These are phyloP conservation scores for Cercospora beticola DNA, from an alignment of 2,329 filamentous ascomycete species.

Conservation along the genomic window DNA sequence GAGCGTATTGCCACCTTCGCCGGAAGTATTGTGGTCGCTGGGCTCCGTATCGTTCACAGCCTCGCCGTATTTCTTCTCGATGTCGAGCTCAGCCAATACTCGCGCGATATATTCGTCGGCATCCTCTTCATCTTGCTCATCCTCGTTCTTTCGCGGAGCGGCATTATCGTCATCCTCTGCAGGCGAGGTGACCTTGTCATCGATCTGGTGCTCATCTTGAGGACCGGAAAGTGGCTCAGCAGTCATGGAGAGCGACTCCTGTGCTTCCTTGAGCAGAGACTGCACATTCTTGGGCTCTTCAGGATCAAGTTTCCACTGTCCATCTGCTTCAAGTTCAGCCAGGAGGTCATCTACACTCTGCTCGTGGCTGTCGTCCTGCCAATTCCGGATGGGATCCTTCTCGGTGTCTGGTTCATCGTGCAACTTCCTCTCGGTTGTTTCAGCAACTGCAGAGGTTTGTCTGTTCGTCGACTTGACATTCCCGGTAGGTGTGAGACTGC, in stretches of 20 bases:
- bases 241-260: conserved; percentile 39
- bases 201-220: background rate
- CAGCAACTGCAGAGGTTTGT: background rate
- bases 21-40: background rate
- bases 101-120: conserved; percentile 49
- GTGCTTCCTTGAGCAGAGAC: conserved; percentile 44
- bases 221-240: background rate
- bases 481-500: background rate
- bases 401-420: conserved; percentile 28
- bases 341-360: conserved; percentile 50
- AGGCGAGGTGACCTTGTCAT: background rate
- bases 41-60: conserved; percentile 12
- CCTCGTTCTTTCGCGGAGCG: conserved; percentile 25
- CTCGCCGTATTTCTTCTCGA: conserved; percentile 43
- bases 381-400: conserved; percentile 30
- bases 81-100: conserved; percentile 48
- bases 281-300: conserved; percentile 45
- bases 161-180: conserved; percentile 3
- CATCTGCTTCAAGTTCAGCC: conserved; percentile 42
- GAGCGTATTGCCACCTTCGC: conserved; percentile 4
- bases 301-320: conserved; percentile 42
- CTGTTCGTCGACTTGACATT: background rate
- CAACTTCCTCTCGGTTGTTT: conserved; percentile 1
- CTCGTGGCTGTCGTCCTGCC: conserved; percentile 45
- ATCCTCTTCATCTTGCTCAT: conserved; percentile 40